phyloP scores from a whole-genome alignment of 768 basidiomycete species.

The Cubamyces lactineus region DNA sequence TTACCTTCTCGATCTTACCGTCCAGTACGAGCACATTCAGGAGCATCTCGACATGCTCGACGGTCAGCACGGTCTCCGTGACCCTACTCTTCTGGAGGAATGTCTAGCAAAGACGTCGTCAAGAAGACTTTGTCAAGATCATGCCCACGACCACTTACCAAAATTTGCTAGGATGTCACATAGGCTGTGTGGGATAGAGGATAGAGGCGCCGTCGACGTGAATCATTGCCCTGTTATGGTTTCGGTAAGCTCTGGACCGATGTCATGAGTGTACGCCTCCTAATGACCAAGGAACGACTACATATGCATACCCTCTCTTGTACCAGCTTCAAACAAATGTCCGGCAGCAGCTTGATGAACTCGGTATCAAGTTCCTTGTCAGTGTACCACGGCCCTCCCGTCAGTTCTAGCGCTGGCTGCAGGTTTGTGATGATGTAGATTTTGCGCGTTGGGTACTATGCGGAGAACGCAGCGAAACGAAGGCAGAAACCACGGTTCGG shows the following conservation, averaged over 20 bases:
- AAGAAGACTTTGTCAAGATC: not conserved
- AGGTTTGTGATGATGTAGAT: conserved; percentile 91
- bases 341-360: conserved; percentile 82
- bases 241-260: conserved; percentile 68
- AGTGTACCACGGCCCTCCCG: conserved; percentile 97
- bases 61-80: conserved; percentile 76
- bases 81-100: conserved; percentile 76
- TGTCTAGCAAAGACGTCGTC: conserved; percentile 35
- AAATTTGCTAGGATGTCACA: conserved; percentile 77
- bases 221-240: conserved; percentile 41
- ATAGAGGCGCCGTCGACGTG: conserved; percentile 56
- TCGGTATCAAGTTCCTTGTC: conserved; percentile 93
- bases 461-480: too few species aligned
- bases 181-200: conserved; percentile 72
- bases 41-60: conserved; percentile 90
- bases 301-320: conserved; percentile 64
- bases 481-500: not conserved
- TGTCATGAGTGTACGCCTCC: not conserved
- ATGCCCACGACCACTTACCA: conserved; percentile 32
- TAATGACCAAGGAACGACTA: not conserved
- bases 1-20: conserved; percentile 85
- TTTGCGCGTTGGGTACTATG: conserved; percentile 87
- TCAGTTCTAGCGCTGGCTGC: conserved; percentile 86
- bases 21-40: conserved; percentile 89
- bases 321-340: conserved; percentile 78